phyloP scores from a whole-genome alignment of 2,329 filamentous ascomycete genomes.

The Curvularia sp. region DNA sequence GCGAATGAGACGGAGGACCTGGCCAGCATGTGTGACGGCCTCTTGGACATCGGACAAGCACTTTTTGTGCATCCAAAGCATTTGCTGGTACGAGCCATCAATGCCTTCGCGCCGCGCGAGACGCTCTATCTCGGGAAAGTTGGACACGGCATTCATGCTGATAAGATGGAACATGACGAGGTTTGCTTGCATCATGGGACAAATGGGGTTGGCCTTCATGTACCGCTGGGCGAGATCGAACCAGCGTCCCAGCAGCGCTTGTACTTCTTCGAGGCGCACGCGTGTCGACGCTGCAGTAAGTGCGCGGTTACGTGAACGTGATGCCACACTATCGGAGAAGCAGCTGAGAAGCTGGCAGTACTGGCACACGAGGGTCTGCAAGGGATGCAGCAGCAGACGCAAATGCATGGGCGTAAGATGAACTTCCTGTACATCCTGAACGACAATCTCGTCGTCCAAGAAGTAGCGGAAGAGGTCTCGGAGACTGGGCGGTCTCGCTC shows the following conservation, averaged over 20 bases:
- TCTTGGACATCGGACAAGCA: constrained; percentile 71
- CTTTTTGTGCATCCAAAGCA: constrained; percentile 64
- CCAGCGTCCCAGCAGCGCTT: constrained; percentile 70
- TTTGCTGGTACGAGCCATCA: constrained; percentile 64
- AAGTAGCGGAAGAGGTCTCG: constrained; percentile 73
- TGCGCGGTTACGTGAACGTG: constrained; percentile 57
- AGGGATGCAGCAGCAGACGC: constrained; percentile 71
- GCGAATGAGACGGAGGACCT: constrained; percentile 68
- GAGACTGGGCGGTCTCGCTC: constrained; percentile 64
- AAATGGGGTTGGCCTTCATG: constrained; percentile 63
- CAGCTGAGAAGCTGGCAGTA: constrained; percentile 70
- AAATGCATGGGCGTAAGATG: constrained; percentile 65
- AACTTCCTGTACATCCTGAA: constrained; percentile 55
- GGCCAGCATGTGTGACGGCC: constrained; percentile 71
- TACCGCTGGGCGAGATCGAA: constrained; percentile 68
- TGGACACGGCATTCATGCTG: constrained; percentile 71
- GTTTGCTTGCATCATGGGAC: constrained; percentile 68
- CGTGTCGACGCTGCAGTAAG: constrained; percentile 68
- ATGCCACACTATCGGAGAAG: constrained; percentile 64
- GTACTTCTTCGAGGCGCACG: constrained; percentile 68
- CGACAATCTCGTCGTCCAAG: constrained; percentile 67
- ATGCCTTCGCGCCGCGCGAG: constrained; percentile 68
- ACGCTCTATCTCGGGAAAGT: constrained; percentile 71
- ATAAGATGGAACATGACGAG: constrained; percentile 75
- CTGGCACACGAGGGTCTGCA: constrained; percentile 71